Percentiles rank a stretch among this genome's conserved stretches.
Conservation (phyloP, 2,329 filamentous ascomycete genomes). For the Fusarium keratoplasticum region DNA sequence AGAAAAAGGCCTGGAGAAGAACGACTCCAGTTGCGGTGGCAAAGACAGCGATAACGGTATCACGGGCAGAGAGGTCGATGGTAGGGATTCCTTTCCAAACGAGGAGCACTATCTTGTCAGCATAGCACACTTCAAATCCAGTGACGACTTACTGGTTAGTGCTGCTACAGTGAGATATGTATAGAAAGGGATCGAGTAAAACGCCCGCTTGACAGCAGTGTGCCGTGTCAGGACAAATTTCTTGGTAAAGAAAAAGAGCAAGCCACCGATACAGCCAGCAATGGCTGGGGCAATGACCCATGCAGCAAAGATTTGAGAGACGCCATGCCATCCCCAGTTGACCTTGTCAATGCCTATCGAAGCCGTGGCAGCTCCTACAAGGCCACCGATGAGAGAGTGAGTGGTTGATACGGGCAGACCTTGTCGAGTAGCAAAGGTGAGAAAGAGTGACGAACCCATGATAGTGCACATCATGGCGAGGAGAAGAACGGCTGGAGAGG, state of each 20-base stretch:
- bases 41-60: slow-evolving; percentile 53
- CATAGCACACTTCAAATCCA: no score
- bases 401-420: slow-evolving; percentile 67
- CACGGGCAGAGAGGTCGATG: slow-evolving; percentile 35
- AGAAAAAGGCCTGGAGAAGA: slow-evolving; percentile 58
- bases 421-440: slow-evolving; percentile 63
- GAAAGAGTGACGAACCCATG: slow-evolving; percentile 62
- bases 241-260: slow-evolving; percentile 52
- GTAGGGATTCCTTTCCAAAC: slow-evolving; percentile 56
- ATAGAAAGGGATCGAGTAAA: slow-evolving; percentile 52
- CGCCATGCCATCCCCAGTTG: slow-evolving; percentile 53
- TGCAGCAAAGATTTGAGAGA: slow-evolving; percentile 53
- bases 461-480: slow-evolving; percentile 67
- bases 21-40: slow-evolving; percentile 56
- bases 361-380: slow-evolving; percentile 52
- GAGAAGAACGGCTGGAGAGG: slow-evolving; percentile 65
- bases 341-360: slow-evolving; percentile 51
- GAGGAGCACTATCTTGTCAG: slow-evolving; percentile 59
- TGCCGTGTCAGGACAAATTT: slow-evolving; percentile 44
- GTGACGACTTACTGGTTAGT: slow-evolving; percentile 46
- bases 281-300: slow-evolving; percentile 53
- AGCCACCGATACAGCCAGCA: slow-evolving; percentile 47
- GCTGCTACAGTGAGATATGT: slow-evolving; percentile 52
- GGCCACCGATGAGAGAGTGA: slow-evolving; percentile 60
- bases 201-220: slow-evolving; percentile 48